Percentiles rank a stretch among this genome's conserved stretches.
Conservation (phyloP, 2,329 filamentous ascomycete genomes). For the Ophiostoma himal-ulmi region DNA sequence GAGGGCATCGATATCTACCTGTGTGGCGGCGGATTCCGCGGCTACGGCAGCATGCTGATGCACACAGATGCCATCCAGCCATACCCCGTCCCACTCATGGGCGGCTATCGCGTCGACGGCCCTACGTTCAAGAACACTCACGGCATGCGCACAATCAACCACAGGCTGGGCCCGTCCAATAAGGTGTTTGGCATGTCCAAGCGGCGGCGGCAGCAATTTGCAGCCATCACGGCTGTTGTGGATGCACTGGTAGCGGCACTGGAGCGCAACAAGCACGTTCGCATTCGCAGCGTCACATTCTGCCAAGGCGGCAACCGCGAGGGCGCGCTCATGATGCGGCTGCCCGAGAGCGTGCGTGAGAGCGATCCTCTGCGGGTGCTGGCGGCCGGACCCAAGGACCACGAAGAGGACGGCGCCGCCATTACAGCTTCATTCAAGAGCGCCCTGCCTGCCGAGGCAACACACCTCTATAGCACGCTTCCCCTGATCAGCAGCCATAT, state of each 20-base stretch:
- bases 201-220: slow-evolving; percentile 71
- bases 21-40: slow-evolving; percentile 83
- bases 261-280: slow-evolving; percentile 36
- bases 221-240: slow-evolving; percentile 76
- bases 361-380: slow-evolving; percentile 55
- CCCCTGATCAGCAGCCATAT: slow-evolving; percentile 45
- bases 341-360: slow-evolving; percentile 54
- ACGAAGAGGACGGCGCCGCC: background rate
- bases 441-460: slow-evolving; percentile 37
- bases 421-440: slow-evolving; percentile 33
- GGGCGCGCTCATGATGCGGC: slow-evolving; percentile 68
- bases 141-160: slow-evolving; percentile 48
- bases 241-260: slow-evolving; percentile 64
- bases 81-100: slow-evolving; percentile 79
- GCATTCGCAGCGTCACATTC: slow-evolving; percentile 68
- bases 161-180: slow-evolving; percentile 39
- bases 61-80: slow-evolving; percentile 64
- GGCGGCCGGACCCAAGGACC: slow-evolving; percentile 11
- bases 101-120: slow-evolving; percentile 64
- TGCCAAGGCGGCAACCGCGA: slow-evolving; percentile 81
- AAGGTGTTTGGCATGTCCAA: slow-evolving; percentile 74
- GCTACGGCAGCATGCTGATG: slow-evolving; percentile 88
- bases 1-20: slow-evolving; percentile 65
- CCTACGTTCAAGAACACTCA: slow-evolving; percentile 52
- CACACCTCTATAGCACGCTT: slow-evolving; percentile 30